Evolutionary conservation across 768 basidiomycete genomes (phyloP), one percentile per base, ranked within the genome.

Genomic region (Hypholoma fasciculare): DNA sequence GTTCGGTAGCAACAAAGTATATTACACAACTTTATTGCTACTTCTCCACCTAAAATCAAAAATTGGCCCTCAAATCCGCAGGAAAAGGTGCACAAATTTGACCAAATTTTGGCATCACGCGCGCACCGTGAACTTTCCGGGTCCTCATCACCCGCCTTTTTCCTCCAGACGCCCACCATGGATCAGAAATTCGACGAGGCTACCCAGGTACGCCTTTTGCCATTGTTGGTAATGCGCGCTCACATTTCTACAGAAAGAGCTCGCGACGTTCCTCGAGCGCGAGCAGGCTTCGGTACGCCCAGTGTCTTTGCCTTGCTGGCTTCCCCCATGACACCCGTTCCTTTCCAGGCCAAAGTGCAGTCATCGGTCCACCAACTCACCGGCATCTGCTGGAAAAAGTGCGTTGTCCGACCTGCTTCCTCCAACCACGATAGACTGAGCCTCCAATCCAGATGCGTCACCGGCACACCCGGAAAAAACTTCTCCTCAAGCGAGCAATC

Each of bases 361-460:
- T 75, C 82, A 23, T 77, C 82, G 27, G 86, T 95, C 43, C 93
- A 94, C 61, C 83, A 78, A 50, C 81, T 95, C 63, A 95, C 94
- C 16, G 82, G 82, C 66, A 86, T 87, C 75, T 95, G 94, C 71
- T 96, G 94, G 92, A 90, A 94, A 78, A 94, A 96, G 93, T 95
- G 67, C 70, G 84, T 78, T 51, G n/a, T 55, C 47, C 58, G 52
- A 34, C 50, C 50, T 26, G n/a, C 27, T 53, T 42, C 27, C 16
- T 38, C 60, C 17, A 14, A 49, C 23, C 47, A 27, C 49, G 34
- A 23, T 43, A 20, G 59, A 37, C 17, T 58, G 43, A 54, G 37
- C 26, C 30, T 34, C 56, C 58, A 44, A 34, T 56, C 27, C 61
- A 94, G 93, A 71, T 96, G 94, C 69, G 80, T 96, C 52, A 88